Evolutionary conservation across 352 stramenopile genomes (phyloP).

Genomic region (Globisporangium paddicum): DNA sequence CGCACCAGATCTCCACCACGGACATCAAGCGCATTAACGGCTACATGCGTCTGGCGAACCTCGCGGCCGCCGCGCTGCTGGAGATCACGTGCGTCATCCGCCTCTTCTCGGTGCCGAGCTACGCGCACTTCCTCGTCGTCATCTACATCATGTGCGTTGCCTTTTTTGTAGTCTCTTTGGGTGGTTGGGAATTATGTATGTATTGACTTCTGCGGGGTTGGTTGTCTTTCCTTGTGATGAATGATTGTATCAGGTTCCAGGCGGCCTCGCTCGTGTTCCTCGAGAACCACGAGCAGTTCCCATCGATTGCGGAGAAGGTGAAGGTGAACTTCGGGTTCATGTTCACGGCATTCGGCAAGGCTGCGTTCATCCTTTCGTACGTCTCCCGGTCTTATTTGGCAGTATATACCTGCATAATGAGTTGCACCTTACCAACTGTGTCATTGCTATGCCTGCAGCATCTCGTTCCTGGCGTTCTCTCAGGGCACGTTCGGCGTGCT

Average conservation of each 20-base stretch:
- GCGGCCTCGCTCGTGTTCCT: constrained; percentile 67
- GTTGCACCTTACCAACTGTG: background rate
- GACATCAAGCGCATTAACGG: constrained; percentile 85
- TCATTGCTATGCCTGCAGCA: constrained; percentile 33
- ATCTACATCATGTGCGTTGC: constrained; percentile 74
- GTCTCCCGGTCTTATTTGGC: constrained; percentile 7
- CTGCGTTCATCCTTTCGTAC: constrained; percentile 79
- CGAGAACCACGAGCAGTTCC: constrained; percentile 84
- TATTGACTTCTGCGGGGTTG: background rate
- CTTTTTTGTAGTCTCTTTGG: background rate
- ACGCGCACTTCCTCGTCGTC: constrained; percentile 82
- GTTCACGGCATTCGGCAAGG: constrained; percentile 82
- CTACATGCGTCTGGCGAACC: constrained; percentile 82
- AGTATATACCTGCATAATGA: background rate
- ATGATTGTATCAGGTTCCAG: constrained; percentile 34
- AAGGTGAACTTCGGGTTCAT: constrained; percentile 89
- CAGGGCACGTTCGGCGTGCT: constrained; percentile 77
- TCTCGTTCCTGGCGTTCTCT: constrained; percentile 76
- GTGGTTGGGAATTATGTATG: background rate
- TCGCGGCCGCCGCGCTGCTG: constrained; percentile 54
- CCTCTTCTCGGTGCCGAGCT: constrained; percentile 69
- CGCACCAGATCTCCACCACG: constrained; percentile 63
- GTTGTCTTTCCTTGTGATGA: background rate
- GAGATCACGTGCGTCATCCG: constrained; percentile 72
- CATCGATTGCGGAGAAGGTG: constrained; percentile 65